These are phyloP conservation scores for Neonectria ditissima DNA, from an alignment of 2,329 filamentous ascomycete species.

Conservation along the genomic window DNA sequence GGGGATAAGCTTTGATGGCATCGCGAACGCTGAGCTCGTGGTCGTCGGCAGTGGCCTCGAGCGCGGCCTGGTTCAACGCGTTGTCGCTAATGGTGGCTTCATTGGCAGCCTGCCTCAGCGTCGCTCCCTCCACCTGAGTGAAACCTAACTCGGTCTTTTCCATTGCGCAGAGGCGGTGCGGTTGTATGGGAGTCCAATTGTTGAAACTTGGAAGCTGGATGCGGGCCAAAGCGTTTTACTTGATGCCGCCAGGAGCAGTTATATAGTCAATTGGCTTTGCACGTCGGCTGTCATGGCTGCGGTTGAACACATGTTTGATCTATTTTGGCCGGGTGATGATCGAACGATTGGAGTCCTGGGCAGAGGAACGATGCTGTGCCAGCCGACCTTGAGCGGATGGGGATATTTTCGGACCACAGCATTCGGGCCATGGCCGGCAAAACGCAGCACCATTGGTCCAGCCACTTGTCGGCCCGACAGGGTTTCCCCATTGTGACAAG, in stretches of 20 bases:
- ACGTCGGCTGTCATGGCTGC: too few relatives aligned
- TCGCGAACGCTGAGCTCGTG: conserved; percentile 44
- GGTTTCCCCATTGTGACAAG: too few relatives aligned
- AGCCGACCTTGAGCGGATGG: not conserved
- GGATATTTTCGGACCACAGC: not conserved
- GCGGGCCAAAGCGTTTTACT: not conserved
- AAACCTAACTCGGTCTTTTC: not conserved
- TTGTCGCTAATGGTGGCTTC: not conserved
- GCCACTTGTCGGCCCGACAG: not conserved
- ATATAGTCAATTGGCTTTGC: too few relatives aligned
- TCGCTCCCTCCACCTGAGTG: not conserved
- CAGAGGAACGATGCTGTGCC: not conserved
- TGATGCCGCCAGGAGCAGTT: not conserved
- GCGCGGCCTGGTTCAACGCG: not conserved
- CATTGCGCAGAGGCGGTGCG: not conserved
- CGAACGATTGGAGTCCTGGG: not conserved
- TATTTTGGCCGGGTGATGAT: not conserved
- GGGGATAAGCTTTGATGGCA: conserved; percentile 47
- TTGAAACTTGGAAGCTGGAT: not conserved
- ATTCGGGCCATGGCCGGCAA: not conserved
- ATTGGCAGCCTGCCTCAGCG: not conserved
- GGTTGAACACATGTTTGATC: not conserved
- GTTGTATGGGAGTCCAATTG: not conserved
- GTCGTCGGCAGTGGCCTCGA: conserved; percentile 19
- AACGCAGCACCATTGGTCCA: not conserved